Base-by-base conservation (phyloP, 768 basidiomycete genomes). In the Auricularia sp. region DNA sequence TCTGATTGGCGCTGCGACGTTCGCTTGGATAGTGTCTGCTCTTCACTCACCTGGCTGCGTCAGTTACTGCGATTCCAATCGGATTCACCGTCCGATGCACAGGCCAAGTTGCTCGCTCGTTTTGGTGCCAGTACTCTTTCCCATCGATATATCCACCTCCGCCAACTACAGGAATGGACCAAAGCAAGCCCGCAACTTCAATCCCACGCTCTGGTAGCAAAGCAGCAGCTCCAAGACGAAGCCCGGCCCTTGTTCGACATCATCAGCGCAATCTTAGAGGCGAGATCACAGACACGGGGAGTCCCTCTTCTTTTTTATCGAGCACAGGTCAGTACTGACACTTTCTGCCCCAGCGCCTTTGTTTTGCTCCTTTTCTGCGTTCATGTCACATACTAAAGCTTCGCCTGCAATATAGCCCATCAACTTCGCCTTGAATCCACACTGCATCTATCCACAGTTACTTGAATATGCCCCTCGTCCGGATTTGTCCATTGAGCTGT, bases 361-460 rank as follows among this genome's bases (percentile, higher is more conserved):
- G 65, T 33, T 54, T 45, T 66, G 67, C 42, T 69, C 13, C 63
- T 69, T 24, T 56, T 14, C 56, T 24, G 29, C 29, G 8, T 10
- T 51, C 62, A 16, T 66, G 61, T 36, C 37, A 66, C 18, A 62
- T 69, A 59, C 36, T 65, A 34, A 42, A 54, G 3, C 21, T 63
- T 69, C 68, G 72, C 72, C 70, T 72, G 64, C 54, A 54, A 64
- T 74, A 71, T 73, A 85, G 84, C 80, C 82, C 58, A 75, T 82
- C 76, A 78, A 81, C 73, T 78, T 82, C 70, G 79, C 78, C 68
- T 72, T 82, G 75, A 78, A 74, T 68, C 65, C 72, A 4, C 29
- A 70, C 51, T n/a, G 47, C 47, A 18, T 51, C 14, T 51, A 42
- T 18, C 47, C 18, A 18, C 47, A 21, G 10, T 6, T 16, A 51